These are phyloP conservation scores for Penicillium waksmanii DNA, from an alignment of 495 filamentous ascomycete species.

Conservation along the genomic window DNA sequence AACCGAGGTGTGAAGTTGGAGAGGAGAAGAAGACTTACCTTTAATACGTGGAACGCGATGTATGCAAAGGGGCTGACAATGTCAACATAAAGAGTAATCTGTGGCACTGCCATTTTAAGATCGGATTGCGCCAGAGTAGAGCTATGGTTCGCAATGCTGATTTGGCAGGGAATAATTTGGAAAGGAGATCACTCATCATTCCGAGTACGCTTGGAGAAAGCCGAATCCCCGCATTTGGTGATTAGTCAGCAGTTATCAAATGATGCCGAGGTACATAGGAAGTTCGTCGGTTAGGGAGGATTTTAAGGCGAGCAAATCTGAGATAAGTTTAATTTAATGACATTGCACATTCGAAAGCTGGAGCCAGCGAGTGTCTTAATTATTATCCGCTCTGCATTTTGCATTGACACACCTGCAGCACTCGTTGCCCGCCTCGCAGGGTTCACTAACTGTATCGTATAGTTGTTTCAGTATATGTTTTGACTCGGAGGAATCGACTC, in stretches of 20 bases:
- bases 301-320: background rate
- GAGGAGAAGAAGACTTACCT: slow-evolving; percentile 43
- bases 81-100: slow-evolving; percentile 70
- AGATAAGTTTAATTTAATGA: background rate
- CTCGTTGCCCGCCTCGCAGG: too few relatives aligned
- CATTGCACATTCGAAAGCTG: background rate
- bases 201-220: background rate
- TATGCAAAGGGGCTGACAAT: slow-evolving; percentile 74
- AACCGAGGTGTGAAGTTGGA: background rate
- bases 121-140: background rate
- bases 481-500: too few relatives aligned
- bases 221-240: slow-evolving; percentile 8
- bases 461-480: too few relatives aligned
- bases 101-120: slow-evolving; percentile 50
- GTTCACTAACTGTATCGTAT: too few relatives aligned
- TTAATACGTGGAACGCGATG: slow-evolving; percentile 65
- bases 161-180: background rate
- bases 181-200: background rate
- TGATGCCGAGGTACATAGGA: background rate
- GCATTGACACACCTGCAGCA: background rate
- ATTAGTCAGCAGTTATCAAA: slow-evolving; percentile 19
- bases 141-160: background rate
- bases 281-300: too few relatives aligned
- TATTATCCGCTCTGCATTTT: background rate
- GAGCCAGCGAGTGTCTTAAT: background rate